Conservation (phyloP, 2,329 filamentous ascomycete genomes). For the Penicillium fuscoglaucum region DNA sequence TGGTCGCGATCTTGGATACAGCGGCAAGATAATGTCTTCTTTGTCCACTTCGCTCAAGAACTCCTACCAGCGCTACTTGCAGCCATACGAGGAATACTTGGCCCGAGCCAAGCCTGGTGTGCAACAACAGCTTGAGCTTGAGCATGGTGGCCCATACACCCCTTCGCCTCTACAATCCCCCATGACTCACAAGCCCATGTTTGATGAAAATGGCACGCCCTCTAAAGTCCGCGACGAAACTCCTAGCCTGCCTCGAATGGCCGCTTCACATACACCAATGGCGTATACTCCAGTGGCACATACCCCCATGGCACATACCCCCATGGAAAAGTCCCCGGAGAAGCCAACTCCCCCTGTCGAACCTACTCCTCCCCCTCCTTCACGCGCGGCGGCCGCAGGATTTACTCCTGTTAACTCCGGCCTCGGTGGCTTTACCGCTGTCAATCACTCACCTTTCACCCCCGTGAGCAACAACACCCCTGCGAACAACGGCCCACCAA, state of each 20-base stretch:
- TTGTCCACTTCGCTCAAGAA: conserved; percentile 97
- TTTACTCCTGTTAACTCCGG: conserved; percentile 72
- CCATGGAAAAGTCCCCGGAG: conserved; percentile 39
- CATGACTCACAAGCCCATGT: conserved; percentile 54
- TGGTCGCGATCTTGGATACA: conserved; percentile 92
- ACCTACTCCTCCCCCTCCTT: conserved; percentile 37
- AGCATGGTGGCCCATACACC: conserved; percentile 89
- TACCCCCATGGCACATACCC: conserved; percentile 48
- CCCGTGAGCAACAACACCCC: conserved; percentile 42
- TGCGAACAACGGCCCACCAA: conserved; percentile 41
- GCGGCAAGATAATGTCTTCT: conserved; percentile 99
- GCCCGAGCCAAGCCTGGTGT: conserved; percentile 88
- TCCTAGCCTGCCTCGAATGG: conserved; percentile 61
- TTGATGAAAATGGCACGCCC: conserved; percentile 48
- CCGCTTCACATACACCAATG: conserved; percentile 56
- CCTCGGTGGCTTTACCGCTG: conserved; percentile 57
- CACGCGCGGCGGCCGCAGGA: conserved; percentile 47
- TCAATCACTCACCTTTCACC: conserved; percentile 54
- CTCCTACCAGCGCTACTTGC: conserved; percentile 94
- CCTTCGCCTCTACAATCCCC: conserved; percentile 74
- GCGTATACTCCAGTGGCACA: conserved; percentile 9
- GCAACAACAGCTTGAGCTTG: conserved; percentile 90
- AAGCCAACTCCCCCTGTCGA: conserved; percentile 39
- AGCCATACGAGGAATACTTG: conserved; percentile 94
- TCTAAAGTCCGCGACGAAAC: conserved; percentile 61